Conservation (phyloP, 2,329 filamentous ascomycete genomes). For the Aspergillus sp. region DNA sequence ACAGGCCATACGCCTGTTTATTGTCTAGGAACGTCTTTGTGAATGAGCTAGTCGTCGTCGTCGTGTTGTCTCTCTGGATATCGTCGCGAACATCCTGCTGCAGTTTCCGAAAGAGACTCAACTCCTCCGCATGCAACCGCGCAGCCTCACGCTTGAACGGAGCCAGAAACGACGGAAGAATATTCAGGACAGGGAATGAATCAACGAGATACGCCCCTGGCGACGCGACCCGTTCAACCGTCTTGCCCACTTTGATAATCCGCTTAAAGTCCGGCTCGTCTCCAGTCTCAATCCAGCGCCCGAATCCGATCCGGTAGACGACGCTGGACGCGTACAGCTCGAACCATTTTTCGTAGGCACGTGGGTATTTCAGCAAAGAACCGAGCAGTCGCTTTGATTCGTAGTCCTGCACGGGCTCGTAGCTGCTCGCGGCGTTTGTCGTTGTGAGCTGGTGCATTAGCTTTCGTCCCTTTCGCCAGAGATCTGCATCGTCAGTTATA, state of each 20-base stretch:
- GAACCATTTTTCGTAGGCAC: neutral
- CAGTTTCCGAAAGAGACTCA: neutral
- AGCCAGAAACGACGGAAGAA: constrained; percentile 20
- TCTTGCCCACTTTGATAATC: neutral
- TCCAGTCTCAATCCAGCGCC: neutral
- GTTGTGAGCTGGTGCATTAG: neutral
- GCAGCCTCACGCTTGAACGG: neutral
- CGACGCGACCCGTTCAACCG: neutral
- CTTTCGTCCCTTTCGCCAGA: neutral
- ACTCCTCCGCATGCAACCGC: neutral
- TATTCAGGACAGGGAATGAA: constrained; percentile 34
- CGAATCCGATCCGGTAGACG: neutral
- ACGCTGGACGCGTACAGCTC: neutral
- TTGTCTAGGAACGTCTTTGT: neutral
- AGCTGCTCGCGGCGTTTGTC: neutral
- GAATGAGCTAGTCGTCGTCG: neutral
- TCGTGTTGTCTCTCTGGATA: neutral
- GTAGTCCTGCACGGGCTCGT: neutral
- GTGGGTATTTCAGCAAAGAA: neutral
- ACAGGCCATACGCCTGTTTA: neutral
- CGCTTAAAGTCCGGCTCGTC: neutral
- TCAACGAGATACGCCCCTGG: neutral
- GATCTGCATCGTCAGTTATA: neutral
- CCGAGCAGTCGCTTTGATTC: neutral
- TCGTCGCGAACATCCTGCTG: neutral